Percentiles rank a stretch among this genome's conserved stretches.
These are phyloP conservation scores for Allium fistulosum DNA, from an alignment of 106 monocot genomes.

Conservation along the genomic window DNA sequence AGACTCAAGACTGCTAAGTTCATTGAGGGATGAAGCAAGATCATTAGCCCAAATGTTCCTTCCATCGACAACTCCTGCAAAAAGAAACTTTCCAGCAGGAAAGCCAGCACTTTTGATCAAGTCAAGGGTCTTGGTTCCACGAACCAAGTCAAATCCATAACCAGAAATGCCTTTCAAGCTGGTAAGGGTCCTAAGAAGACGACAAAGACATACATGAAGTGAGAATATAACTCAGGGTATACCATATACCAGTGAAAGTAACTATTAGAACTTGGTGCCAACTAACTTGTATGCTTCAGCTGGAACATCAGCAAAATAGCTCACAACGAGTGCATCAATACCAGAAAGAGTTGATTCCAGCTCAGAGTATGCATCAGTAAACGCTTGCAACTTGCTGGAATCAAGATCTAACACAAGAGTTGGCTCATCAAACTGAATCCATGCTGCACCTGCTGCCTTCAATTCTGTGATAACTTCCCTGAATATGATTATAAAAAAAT, in stretches of 20 bases:
- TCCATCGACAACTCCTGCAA: constrained; percentile 22
- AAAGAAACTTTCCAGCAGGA: constrained; percentile 22
- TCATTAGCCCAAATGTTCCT: constrained; percentile 26
- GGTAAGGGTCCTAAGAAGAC: constrained; percentile 6
- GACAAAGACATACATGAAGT: not conserved
- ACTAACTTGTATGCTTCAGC: not conserved
- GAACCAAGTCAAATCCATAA: constrained; percentile 19
- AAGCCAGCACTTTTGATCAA: constrained; percentile 19
- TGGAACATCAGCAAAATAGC: constrained; percentile 25
- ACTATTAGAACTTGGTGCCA: not conserved
- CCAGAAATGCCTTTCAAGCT: constrained; percentile 11
- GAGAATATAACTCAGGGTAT: not conserved
- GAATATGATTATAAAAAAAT: constrained; percentile 8
- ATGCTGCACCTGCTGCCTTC: constrained; percentile 22
- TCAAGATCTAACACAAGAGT: constrained; percentile 19
- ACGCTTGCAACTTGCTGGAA: constrained; percentile 23
- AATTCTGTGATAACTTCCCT: constrained; percentile 52
- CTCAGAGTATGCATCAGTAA: constrained; percentile 11
- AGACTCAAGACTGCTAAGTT: constrained; percentile 6
- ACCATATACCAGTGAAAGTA: not conserved
- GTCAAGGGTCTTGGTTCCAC: constrained; percentile 28
- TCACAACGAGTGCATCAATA: constrained; percentile 14
- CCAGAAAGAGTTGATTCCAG: constrained; percentile 17
- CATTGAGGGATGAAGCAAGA: constrained; percentile 11
- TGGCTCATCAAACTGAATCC: constrained; percentile 26